A percentile compares a stretch with the other conserved stretches of the same genome.
phyloP scores from a whole-genome alignment of 2,329 filamentous ascomycete species.

The Blumeriella jaapii region DNA sequence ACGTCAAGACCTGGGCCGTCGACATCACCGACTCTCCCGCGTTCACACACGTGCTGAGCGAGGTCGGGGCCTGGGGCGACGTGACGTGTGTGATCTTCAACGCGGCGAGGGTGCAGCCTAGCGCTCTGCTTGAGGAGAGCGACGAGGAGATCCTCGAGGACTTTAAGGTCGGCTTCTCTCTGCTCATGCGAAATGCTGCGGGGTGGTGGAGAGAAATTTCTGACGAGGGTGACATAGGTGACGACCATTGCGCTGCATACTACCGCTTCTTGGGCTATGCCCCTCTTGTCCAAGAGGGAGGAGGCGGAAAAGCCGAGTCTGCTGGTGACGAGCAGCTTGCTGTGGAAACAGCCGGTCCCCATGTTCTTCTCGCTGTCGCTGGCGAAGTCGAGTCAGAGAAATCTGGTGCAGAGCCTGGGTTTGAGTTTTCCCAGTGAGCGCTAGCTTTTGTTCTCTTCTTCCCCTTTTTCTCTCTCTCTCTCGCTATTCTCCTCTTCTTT shows the following conservation, averaged over 20 bases:
- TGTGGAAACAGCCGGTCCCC: conserved; percentile 36
- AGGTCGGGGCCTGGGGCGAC: conserved; percentile 33
- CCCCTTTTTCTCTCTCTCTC: neutral
- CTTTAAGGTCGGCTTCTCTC: conserved; percentile 31
- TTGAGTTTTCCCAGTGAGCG: conserved; percentile 27
- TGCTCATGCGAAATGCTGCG: neutral
- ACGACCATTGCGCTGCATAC: conserved; percentile 37
- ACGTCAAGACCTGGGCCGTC: conserved; percentile 33
- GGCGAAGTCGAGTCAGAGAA: conserved; percentile 40
- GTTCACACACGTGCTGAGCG: conserved; percentile 30
- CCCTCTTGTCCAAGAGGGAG: conserved; percentile 29
- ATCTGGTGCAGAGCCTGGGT: conserved; percentile 34
- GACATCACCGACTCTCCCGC: conserved; percentile 33
- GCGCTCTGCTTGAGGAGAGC: conserved; percentile 31
- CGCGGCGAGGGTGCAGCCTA: conserved; percentile 36
- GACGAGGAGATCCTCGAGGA: conserved; percentile 37
- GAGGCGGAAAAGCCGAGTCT: conserved; percentile 32
- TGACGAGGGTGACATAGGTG: conserved; percentile 26
- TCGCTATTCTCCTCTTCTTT: neutral
- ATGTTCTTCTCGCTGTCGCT: conserved; percentile 38
- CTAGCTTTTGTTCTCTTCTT: neutral
- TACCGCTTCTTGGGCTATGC: conserved; percentile 36
- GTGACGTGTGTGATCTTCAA: conserved; percentile 41
- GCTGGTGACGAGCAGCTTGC: conserved; percentile 37
- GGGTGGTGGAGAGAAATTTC: neutral